Evolutionary conservation across 2,329 filamentous ascomycete species (phyloP).

Genomic region (Venturia pyrina): DNA sequence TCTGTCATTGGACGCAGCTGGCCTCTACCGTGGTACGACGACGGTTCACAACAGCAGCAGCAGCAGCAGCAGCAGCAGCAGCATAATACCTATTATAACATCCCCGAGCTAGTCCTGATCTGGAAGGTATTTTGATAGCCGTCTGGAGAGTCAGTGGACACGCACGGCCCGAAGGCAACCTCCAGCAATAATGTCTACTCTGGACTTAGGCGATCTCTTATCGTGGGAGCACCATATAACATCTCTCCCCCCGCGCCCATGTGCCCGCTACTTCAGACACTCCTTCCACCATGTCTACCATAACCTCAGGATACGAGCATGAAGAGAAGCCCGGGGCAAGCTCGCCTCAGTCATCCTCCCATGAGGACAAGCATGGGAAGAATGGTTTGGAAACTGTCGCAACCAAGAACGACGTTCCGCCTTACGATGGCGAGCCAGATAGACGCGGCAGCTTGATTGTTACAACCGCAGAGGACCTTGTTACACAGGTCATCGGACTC

Average conservation of each 20-base stretch:
- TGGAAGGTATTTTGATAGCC: not conserved
- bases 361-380: not conserved
- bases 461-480: conserved; percentile 8
- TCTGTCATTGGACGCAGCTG: not conserved
- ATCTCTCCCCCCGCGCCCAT: not conserved
- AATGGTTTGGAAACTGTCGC: not conserved
- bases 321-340: not conserved
- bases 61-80: too few species aligned
- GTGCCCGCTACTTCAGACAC: too few species aligned
- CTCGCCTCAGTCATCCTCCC: not conserved
- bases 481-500: conserved; percentile 3
- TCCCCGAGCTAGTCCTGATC: not conserved
- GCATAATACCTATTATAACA: too few species aligned
- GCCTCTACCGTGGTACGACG: not conserved
- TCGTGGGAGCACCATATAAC: not conserved
- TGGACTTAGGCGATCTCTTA: not conserved
- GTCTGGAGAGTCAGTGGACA: not conserved
- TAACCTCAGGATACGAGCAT: not conserved
- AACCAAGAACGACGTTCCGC: not conserved
- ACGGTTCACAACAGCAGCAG: not conserved
- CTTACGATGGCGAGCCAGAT: not conserved
- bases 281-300: not conserved
- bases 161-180: not conserved
- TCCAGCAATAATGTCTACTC: not conserved
- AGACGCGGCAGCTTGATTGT: not conserved